Percentiles rank a stretch among this genome's conserved stretches.
Conservation (phyloP, 225 moss, liverwort and hornwort species). For the Ulota crispa region DNA sequence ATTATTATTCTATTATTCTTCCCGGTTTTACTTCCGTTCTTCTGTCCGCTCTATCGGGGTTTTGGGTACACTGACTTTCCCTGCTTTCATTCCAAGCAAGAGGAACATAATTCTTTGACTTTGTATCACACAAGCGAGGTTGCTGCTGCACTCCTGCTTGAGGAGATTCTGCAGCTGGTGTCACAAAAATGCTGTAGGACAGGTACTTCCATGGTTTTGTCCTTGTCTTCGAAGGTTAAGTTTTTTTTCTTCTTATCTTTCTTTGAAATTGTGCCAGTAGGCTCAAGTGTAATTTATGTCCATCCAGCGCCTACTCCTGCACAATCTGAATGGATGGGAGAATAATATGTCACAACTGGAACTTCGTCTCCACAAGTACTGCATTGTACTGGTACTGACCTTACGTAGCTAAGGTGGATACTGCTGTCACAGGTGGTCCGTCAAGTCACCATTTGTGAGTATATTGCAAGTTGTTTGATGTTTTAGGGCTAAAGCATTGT, state of each 20-base stretch:
- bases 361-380: neutral
- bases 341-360: neutral
- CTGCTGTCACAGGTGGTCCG: too few species aligned
- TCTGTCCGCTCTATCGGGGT: slow-evolving; percentile 8
- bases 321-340: slow-evolving; percentile 5
- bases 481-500: too few species aligned
- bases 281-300: slow-evolving; percentile 29
- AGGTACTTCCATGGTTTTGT: neutral
- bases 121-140: neutral
- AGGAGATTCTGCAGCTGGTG: slow-evolving; percentile 13
- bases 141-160: slow-evolving; percentile 23
- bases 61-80: neutral
- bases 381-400: neutral
- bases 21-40: neutral
- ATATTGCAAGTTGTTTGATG: too few species aligned
- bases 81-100: slow-evolving; percentile 38
- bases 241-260: neutral
- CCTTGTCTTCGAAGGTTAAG: neutral
- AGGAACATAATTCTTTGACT: slow-evolving; percentile 29
- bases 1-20: neutral
- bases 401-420: neutral
- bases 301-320: neutral
- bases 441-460: too few species aligned
- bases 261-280: neutral
- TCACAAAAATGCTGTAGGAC: neutral